phyloP scores from a whole-genome alignment of 768 basidiomycete species.

The Hypsizygus marmoreus region DNA sequence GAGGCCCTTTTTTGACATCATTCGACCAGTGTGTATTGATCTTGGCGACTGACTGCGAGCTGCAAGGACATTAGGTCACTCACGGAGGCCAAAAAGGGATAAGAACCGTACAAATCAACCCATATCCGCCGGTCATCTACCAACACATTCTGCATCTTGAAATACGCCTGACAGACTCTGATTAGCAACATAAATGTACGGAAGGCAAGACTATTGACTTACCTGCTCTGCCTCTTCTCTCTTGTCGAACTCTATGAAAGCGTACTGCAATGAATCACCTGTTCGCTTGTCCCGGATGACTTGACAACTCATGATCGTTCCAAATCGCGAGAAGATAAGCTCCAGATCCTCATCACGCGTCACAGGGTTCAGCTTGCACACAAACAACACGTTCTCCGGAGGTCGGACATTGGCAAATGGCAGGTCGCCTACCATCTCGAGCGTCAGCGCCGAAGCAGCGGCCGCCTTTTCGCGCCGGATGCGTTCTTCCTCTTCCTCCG shows the following conservation, averaged over 20 bases:
- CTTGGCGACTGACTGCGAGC: constrained; percentile 94
- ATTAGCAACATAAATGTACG: constrained; percentile 2
- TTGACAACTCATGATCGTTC: constrained; percentile 95
- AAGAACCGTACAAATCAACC: constrained; percentile 87
- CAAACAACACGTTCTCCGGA: constrained; percentile 97
- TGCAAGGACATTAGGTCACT: constrained; percentile 30
- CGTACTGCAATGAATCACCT: constrained; percentile 96
- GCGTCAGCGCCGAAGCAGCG: constrained; percentile 88
- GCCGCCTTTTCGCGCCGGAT: constrained; percentile 87
- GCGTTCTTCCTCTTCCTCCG: constrained; percentile 84
- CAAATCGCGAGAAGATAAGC: constrained; percentile 95
- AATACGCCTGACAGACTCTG: constrained; percentile 72
- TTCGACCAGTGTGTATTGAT: constrained; percentile 85
- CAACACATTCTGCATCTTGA: constrained; percentile 99
- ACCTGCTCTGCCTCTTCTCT: constrained; percentile 93
- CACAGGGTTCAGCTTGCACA: constrained; percentile 97
- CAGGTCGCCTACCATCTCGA: constrained; percentile 99
- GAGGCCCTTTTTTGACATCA: constrained; percentile 57
- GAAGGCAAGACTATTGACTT: constrained; percentile 20
- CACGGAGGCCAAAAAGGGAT: constrained; percentile 3
- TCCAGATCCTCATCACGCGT: constrained; percentile 96
- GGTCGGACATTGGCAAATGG: constrained; percentile 98
- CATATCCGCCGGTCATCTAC: constrained; percentile 98
- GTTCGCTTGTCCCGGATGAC: constrained; percentile 95
- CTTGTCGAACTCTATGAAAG: constrained; percentile 98